Base-by-base conservation (phyloP, 257 asterid genomes). In the Solanum appendiculatum region DNA sequence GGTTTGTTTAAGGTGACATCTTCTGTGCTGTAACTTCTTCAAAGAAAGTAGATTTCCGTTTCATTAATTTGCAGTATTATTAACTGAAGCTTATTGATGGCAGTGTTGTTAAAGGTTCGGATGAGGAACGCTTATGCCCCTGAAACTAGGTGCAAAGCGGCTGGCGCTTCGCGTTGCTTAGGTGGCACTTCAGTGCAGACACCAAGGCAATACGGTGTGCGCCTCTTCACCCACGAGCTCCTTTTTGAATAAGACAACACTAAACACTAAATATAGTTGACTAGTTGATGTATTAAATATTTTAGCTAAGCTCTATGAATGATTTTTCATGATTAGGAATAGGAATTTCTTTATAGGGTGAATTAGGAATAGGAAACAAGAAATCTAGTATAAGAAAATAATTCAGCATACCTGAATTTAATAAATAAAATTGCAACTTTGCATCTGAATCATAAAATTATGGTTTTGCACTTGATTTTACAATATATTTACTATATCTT, bases 151-250 rank as follows among this genome's bases (percentile, higher is more conserved):
- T 80, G 85, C 85, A 80, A 46, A 80, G 85, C 7, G 66, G 29
- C 29, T 80, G 85, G 85, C 29, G 27, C 66, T 80, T 29, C 25
- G 18, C 85, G 39, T 80, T 80, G 85, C 66, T 80, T 46, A 16
- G 85, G 68, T 80, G 85, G 85, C 85, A 80, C 85, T 9, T 80
- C 85, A 48, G 85, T 80, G 85, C 85, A 80, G 85, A 80, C 66
- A 80, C 85, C 42, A 29, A 80, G 84, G 85, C 85, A 13, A 37
- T 46, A 80, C 6, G 12, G 68, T 80, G 85, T 80, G 85, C 85
- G 68, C 85, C 68, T 46, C 68, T 80, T 80, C 40, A 80, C 85
- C 85, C 68, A 80, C 20, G 20, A 39, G 29, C 68, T 80, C 84
- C 60, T 18, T 27, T 16, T 80, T 80, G 85, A 78, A 29, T 80